Evolutionary conservation across 2,329 filamentous ascomycete species (phyloP).

Genomic region (Paraphoma sp.): DNA sequence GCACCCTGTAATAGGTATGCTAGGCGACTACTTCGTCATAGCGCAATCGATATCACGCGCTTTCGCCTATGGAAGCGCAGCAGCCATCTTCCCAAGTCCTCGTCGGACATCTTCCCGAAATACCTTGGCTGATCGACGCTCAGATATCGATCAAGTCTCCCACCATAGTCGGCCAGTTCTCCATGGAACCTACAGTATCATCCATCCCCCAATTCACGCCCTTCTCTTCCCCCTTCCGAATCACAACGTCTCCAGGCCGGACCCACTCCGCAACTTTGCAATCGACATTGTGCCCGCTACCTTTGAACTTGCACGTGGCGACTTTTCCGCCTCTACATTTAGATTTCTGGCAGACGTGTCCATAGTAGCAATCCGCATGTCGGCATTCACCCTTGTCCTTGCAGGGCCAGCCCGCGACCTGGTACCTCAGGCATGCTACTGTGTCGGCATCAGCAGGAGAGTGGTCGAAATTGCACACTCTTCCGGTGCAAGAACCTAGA

Average conservation of each 20-base stretch:
- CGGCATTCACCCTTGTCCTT: background rate
- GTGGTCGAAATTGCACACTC: background rate
- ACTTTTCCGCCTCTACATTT: background rate
- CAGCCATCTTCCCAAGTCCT: no score
- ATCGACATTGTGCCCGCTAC: background rate
- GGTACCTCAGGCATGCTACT: background rate
- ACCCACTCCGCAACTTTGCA: background rate
- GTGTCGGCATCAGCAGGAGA: no score
- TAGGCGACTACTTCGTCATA: no score
- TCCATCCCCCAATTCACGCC: no score
- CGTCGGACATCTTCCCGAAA: no score
- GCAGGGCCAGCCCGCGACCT: background rate
- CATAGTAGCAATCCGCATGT: background rate
- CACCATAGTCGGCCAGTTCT: slow-evolving; percentile 1
- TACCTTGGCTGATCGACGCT: background rate
- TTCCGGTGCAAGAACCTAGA: background rate
- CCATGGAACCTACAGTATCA: no score
- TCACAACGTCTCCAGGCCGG: background rate
- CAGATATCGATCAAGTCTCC: background rate
- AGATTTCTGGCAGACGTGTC: background rate
- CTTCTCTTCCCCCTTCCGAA: no score
- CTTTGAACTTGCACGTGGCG: background rate
- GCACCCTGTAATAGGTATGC: no score
- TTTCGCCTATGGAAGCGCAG: no score
- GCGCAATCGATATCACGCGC: no score